Percentiles rank a stretch among this genome's conserved stretches.
phyloP scores from a whole-genome alignment of 2,329 filamentous ascomycete species.

The Colletotrichum cuscutae region DNA sequence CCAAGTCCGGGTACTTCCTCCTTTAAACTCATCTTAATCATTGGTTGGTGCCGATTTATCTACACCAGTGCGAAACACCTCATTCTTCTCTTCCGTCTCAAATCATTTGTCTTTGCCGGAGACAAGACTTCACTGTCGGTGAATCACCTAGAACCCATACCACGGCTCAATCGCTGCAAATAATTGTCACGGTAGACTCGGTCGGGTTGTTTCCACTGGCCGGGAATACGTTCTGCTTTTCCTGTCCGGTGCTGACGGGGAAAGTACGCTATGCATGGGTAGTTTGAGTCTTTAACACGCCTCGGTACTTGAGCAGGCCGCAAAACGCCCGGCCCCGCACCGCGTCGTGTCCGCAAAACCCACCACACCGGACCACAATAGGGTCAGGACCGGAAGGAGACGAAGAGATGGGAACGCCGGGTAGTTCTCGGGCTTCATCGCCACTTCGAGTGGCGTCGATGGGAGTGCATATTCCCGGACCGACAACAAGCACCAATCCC shows the following conservation, averaged over 20 bases:
- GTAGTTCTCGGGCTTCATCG: background rate
- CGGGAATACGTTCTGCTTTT: background rate
- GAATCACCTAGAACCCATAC: background rate
- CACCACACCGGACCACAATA: background rate
- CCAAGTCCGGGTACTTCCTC: background rate
- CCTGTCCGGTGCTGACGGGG: background rate
- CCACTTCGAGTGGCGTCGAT: constrained; percentile 5
- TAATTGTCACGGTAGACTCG: background rate
- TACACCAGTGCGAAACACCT: background rate
- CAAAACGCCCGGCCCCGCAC: constrained; percentile 8
- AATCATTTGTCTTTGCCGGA: background rate
- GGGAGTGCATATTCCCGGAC: background rate
- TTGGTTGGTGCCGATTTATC: background rate
- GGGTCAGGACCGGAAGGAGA: background rate
- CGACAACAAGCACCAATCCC: constrained; percentile 41
- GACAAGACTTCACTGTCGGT: background rate
- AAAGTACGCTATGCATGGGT: background rate
- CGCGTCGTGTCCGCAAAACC: background rate
- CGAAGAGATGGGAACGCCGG: constrained; percentile 16
- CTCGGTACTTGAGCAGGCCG: background rate
- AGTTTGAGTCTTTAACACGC: background rate
- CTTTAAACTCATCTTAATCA: background rate
- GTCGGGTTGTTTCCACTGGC: background rate
- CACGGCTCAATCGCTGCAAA: background rate
- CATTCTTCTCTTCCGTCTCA: background rate